Conservation (phyloP, 225 moss, liverwort and hornwort genomes). For the Ulota crispa region DNA sequence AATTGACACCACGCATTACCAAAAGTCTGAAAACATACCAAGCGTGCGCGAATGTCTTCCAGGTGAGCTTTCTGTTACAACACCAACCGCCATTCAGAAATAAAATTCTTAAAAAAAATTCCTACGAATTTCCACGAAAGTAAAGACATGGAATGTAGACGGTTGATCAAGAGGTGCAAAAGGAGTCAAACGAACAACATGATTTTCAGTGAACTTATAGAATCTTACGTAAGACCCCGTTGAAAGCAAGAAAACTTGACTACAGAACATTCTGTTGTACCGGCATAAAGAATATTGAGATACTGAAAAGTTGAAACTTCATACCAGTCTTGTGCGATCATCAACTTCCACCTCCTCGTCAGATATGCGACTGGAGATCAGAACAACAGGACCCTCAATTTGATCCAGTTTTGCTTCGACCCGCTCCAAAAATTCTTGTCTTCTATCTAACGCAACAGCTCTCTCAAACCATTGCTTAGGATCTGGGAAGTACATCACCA, state of each 20-base stretch:
- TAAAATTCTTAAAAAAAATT: conserved; percentile 3
- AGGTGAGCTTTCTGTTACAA: conserved; percentile 76
- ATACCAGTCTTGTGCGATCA: conserved; percentile 72
- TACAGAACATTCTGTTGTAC: conserved; percentile 6
- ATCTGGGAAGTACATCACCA: conserved; percentile 93
- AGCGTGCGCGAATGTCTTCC: conserved; percentile 71
- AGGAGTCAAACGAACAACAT: background rate
- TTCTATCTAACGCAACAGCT: conserved; percentile 67
- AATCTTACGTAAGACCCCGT: background rate
- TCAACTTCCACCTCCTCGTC: conserved; percentile 73
- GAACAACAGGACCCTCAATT: conserved; percentile 74
- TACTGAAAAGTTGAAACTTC: background rate
- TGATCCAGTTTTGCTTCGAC: conserved; percentile 87
- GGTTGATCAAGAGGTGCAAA: background rate
- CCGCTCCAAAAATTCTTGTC: conserved; percentile 84
- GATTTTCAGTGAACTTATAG: background rate
- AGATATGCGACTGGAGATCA: conserved; percentile 74
- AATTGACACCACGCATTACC: background rate
- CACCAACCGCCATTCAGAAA: conserved; percentile 18
- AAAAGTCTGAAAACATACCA: conserved; percentile 57
- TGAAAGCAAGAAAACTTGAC: background rate
- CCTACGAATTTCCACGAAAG: background rate
- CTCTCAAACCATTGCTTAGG: conserved; percentile 93
- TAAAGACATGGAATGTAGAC: background rate
- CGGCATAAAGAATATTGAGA: background rate